Conservation (phyloP, 768 basidiomycete genomes). For the Lactarius trivialis region DNA sequence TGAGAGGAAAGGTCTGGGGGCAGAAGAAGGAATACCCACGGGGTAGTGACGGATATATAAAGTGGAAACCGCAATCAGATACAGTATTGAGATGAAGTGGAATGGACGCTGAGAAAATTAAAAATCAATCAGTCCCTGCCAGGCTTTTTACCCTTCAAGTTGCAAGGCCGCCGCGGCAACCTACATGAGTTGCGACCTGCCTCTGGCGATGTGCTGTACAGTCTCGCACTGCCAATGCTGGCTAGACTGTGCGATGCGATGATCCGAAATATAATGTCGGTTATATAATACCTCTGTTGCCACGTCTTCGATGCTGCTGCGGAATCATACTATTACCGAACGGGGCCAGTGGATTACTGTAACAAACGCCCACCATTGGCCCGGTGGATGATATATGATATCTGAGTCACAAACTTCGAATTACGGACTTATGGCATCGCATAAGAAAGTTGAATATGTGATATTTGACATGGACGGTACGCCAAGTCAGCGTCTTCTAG, state of each 20-base stretch:
- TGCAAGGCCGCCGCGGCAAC: neutral
- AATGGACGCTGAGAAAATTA: neutral
- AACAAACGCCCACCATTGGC: neutral
- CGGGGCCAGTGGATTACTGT: no score
- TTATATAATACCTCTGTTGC: neutral
- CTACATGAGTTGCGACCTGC: neutral
- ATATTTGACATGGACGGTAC: slow-evolving; percentile 35
- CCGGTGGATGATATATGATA: no score
- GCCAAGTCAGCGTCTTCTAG: neutral
- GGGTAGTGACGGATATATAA: neutral
- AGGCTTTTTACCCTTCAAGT: neutral
- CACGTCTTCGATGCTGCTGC: neutral
- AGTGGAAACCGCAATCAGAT: neutral
- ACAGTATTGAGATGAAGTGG: no score
- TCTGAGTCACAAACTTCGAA: no score
- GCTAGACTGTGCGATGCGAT: neutral
- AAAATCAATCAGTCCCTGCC: neutral
- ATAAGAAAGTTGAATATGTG: slow-evolving; percentile 26
- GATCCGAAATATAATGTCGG: neutral
- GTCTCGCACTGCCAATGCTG: neutral
- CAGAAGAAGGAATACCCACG: neutral
- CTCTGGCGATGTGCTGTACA: neutral
- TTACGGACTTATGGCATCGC: neutral
- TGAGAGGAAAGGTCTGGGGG: neutral
- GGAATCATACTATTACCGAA: neutral